Evolutionary conservation across 2,329 filamentous ascomycete species (phyloP).

Genomic region (Fusarium torulosum): DNA sequence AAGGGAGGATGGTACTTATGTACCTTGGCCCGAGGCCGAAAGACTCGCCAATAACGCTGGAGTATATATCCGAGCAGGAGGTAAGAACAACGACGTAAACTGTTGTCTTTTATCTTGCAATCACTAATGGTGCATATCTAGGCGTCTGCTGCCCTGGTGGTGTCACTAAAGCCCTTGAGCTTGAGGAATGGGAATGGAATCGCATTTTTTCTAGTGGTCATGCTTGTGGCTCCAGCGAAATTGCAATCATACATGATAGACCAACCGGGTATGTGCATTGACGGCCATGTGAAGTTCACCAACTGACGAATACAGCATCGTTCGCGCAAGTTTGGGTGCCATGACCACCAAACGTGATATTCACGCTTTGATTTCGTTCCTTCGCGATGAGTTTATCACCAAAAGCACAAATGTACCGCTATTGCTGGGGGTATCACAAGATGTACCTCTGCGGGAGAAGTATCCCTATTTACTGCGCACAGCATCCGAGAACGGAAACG

Average conservation of each 20-base stretch:
- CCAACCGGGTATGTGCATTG: constrained; percentile 62
- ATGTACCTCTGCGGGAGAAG: constrained; percentile 32
- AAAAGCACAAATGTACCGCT: constrained; percentile 7
- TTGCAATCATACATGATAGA: constrained; percentile 65
- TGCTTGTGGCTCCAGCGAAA: constrained; percentile 66
- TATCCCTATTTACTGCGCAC: constrained; percentile 19
- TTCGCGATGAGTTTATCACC: constrained; percentile 48
- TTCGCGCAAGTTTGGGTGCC: constrained; percentile 71
- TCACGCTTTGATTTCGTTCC: constrained; percentile 61
- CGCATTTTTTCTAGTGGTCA: constrained; percentile 68
- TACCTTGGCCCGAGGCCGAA: constrained; percentile 72
- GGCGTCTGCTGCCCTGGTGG: constrained; percentile 64
- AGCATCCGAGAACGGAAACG: constrained; percentile 6
- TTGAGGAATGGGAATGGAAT: constrained; percentile 67
- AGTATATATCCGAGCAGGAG: constrained; percentile 71
- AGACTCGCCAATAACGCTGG: constrained; percentile 64
- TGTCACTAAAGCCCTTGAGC: constrained; percentile 60
- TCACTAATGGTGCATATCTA: constrained; percentile 36
- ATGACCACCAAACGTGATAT: constrained; percentile 71
- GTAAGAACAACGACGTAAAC: constrained; percentile 44
- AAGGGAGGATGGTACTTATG: constrained; percentile 62
- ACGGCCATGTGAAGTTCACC: background rate
- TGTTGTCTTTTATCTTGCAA: too few species aligned
- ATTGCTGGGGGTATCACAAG: constrained; percentile 27
- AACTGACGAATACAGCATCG: constrained; percentile 59